Base-by-base conservation (phyloP, 345 rosid species). In the Eucalyptus cladocalyx region DNA sequence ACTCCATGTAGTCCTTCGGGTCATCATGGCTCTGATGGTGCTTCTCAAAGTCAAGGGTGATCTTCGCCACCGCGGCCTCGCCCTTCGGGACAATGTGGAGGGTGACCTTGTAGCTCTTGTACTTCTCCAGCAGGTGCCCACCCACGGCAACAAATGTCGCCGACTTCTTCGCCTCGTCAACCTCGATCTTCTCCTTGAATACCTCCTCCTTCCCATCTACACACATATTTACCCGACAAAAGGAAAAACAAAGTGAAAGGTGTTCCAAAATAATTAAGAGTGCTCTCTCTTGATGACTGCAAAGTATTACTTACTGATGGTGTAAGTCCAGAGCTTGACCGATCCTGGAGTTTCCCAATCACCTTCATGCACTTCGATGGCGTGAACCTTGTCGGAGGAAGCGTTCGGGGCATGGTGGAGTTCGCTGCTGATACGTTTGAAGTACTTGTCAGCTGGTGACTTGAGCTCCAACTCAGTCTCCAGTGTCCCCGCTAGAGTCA, bases 291-390 rank as follows among this genome's bases (percentile, higher is more conserved):
- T 24, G 30, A 58, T 47, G 8, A 32, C 4, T 23, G 65, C 37
- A 48, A 67, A 48, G 14, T 48, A 48, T 11, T 48, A 11, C 49
- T 49, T 14, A 49, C 94, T 93, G 4, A 90, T n/a, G 26, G 91
- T 51, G 53, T 90, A 92, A 11, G 43, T 91, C 93, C 93, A 92
- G 43, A 54, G 9, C 89, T 90, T 89, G 89, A 91, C 18, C 18
- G 92, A 89, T 72, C 91, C 94, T 5, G 86, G 50, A 62, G 90
- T 56, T 11, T 87, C 88, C 92, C 92, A 92, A 43, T 92, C 92
- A 49, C 95, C 94, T 45, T 91, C 88, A 32, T 91, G 92, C 17
- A 91, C 81, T 5, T 91, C 86, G 34, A 93, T 89, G 5, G 49
- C 80, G 1, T 91, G 92, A 9, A 93, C 17, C 12, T 88, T 48